These are phyloP conservation scores for Botrytis paeoniae DNA, from an alignment of 2,329 filamentous ascomycete genomes.

Conservation along the genomic window DNA sequence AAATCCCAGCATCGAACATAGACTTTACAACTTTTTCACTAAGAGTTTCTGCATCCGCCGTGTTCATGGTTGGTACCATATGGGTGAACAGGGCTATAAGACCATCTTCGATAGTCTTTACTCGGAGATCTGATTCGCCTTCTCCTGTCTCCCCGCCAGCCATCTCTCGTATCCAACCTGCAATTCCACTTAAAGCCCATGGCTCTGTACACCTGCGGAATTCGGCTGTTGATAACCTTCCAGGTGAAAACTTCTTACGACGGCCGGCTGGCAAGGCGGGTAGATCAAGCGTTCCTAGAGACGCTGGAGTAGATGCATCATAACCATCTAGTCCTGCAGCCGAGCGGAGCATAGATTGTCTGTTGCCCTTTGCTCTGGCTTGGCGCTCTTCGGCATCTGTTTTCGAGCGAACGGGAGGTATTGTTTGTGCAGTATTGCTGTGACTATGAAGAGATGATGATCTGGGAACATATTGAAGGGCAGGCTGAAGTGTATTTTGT, in stretches of 20 bases:
- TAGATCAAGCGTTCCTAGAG: conserved; percentile 69
- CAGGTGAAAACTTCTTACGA: conserved; percentile 79
- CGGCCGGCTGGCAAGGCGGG: conserved; percentile 78
- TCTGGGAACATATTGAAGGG: conserved; percentile 52
- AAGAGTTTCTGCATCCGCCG: conserved; percentile 88
- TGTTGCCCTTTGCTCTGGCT: conserved; percentile 51
- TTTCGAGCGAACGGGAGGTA: conserved; percentile 84
- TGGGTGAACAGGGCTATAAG: conserved; percentile 85
- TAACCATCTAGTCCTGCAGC: conserved; percentile 54
- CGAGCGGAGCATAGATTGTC: conserved; percentile 51
- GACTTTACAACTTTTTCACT: conserved; percentile 72
- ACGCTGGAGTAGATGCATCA: conserved; percentile 50
- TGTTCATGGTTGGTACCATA: conserved; percentile 98
- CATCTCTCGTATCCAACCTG: conserved; percentile 82
- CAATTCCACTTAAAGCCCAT: conserved; percentile 88
- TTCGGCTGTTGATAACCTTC: conserved; percentile 76
- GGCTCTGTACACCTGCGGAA: conserved; percentile 84
- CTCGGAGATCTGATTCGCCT: conserved; percentile 82
- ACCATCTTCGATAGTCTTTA: conserved; percentile 81
- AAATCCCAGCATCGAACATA: conserved; percentile 74
- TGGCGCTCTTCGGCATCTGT: conserved; percentile 77
- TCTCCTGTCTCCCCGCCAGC: conserved; percentile 55
- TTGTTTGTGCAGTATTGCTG: conserved; percentile 72
- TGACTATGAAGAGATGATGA: conserved; percentile 83
- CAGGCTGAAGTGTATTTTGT: conserved; percentile 45